Base-by-base conservation (phyloP, 768 basidiomycete genomes). In the Boletus subcaerulescens region DNA sequence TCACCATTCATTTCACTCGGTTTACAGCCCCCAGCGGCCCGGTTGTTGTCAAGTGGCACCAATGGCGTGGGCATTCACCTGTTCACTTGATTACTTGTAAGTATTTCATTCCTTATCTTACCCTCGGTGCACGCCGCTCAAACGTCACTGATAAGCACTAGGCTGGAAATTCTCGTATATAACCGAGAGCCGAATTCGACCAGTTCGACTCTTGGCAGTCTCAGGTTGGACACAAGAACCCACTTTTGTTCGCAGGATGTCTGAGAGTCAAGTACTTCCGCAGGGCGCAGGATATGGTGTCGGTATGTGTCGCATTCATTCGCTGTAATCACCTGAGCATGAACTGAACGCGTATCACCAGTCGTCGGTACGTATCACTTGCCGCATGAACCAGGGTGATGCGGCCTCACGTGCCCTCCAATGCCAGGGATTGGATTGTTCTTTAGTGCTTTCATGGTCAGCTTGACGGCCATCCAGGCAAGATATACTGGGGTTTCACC, bases 251-350 rank as follows among this genome's bases (percentile, higher is more conserved):
- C 43, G 3, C 31, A 57, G 2, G 41, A 69, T 70, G 70, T 68
- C 70, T 12, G 50, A 61, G 36, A 60, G 53, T 42, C 58, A 70
- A 48, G 71, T 86, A 24, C 77, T 91, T 48, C 90, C 90, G 22
- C 86, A 89, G 74, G 89, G 87, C 33, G 91, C 89, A 14, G 91
- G 91, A 35, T 93, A 92, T 77, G 91, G 91, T 41, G 89, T 89
- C 53, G 85, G 87, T 87, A 61, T 60, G 80, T 67, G 29, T 15
- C 18, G 13, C 33, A 24, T 52, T 41, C 49, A 42, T 22, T 50
- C 44, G 17, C 46, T 24, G 9, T 54, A n/a, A 47, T 56, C 11
- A 17, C 38, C 24, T n/a, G 18, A 33, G 9, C 45, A 22, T 32
- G n/a, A 11, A 48, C 55, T 55, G 38, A 58, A 39, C 35, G 11